Base-by-base conservation (phyloP, 2,329 filamentous ascomycete genomes). In the Aspergillus versicolor region DNA sequence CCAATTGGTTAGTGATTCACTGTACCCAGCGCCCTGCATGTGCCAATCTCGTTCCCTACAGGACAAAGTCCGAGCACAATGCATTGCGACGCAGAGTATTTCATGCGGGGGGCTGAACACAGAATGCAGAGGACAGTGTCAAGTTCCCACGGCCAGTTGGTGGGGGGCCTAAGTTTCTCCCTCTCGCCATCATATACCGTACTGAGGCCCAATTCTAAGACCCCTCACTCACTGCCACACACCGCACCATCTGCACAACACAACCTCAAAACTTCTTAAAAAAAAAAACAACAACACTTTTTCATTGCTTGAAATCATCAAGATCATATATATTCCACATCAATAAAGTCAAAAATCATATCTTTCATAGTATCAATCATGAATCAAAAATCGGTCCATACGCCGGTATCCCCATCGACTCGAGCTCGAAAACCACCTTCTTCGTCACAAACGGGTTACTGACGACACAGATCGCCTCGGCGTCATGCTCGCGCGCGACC, bases 331-430 rank as follows among this genome's bases (percentile, higher is more conserved):
- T 22, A 41, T 11, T 11, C 12, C 22, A 40, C 9, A 24, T 27
- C 27, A 21, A 47, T 32, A 27, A 38, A 30, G 9, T 11, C 21
- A 9, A 49, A 1, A 57, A 22, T 37, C 52, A 60, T 32, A 48
- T 56, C 49, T 40, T 27, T 24, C 42, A 50, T 61, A 30, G 46
- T 27, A 56, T 69, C 68, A 52, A 58, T 70, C 69, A 85, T 43
- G 82, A 85, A 72, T 92, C 89, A 76, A 87, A 92, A 64, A 92
- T 89, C 8, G 89, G 87, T 6, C 89, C 89, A 73, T 83, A 91
- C 8, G 88, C 87, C 2, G 84, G 80, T 7, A 91, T 73, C 0
- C 88, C 87, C 54, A 86, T 79, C 38, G 78, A 80, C 73, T 91
- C 87, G 50, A 92, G 74, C 8, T 82, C 86, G 68, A 86, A 88